Base-by-base conservation (phyloP, 1,284 basidiomycete genomes). In the Ceratobasidium sp. region DNA sequence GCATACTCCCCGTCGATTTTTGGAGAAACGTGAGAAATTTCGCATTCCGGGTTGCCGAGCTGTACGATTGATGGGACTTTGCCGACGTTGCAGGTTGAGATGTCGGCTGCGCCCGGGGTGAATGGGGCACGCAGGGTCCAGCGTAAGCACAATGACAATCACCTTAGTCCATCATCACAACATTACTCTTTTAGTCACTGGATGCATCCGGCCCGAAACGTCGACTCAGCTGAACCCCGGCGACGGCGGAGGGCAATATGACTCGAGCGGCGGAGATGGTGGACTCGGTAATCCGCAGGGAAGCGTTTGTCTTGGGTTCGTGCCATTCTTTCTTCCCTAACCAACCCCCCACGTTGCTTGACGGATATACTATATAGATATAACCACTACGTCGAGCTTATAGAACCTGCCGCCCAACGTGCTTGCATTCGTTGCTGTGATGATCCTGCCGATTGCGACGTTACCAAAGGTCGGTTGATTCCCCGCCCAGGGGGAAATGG, bases 221-320 rank as follows among this genome's bases (percentile, higher is more conserved):
- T 27, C 48, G 14, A 46, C 76, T 37, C 72, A 74, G 5, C 72
- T 80, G 1, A 71, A 76, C 29, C 39, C 78, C 13, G 58, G 63
- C 65, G 79, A 81, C 48, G 78, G 74, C 9, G 80, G 80, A 11
- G 80, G 80, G 5, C 80, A 81, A 74, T 80, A 80, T 75, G 80
- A 81, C 76, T 78, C 78, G 14, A 79, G 77, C 69, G 80, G 80
- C 37, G 80, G 80, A 39, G 79, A 78, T 31, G 78, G 76, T 27
- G 79, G 79, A 19, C 31, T 37, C 7, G 80, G 80, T 29, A 81
- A 81, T 77, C 80, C 80, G 1, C 56, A 58, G 9, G 74, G 74
- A 24, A 79, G 78, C 46, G 69, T 73, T 34, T 81, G 80, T 56
- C 66, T 75, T 37, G 79, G 80, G 69, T 77, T 14, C 11, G 69